phyloP scores from a whole-genome alignment of 2,329 filamentous ascomycete species.

The Lachnellula subtilissima region DNA sequence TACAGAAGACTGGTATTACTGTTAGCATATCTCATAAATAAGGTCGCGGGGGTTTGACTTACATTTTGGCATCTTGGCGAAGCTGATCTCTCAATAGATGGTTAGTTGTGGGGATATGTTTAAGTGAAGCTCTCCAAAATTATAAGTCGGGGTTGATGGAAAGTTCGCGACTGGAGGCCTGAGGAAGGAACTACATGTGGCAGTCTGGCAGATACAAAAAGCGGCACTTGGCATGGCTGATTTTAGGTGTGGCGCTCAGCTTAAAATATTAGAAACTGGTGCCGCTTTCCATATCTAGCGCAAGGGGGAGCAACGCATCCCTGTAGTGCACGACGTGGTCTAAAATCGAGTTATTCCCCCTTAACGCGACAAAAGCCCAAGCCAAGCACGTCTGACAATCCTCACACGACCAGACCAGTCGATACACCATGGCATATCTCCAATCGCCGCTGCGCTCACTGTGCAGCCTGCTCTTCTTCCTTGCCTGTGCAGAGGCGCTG shows the following conservation, averaged over 20 bases:
- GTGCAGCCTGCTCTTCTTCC: constrained; percentile 53
- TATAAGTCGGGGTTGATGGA: not conserved
- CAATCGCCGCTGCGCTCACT: constrained; percentile 52
- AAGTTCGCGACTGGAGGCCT: constrained; percentile 6
- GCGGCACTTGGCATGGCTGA: too few relatives aligned
- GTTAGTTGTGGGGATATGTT: not conserved
- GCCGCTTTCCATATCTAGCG: too few relatives aligned
- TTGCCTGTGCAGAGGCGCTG: constrained; percentile 59
- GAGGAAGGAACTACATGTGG: too few relatives aligned
- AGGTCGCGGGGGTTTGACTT: constrained; percentile 39
- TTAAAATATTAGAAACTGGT: too few relatives aligned
- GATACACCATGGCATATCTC: constrained; percentile 43
- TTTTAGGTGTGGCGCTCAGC: too few relatives aligned
- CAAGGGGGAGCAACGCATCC: too few relatives aligned
- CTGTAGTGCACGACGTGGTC: constrained; percentile 2
- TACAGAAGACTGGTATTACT: constrained; percentile 62
- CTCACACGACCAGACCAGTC: constrained; percentile 15
- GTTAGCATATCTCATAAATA: constrained; percentile 32
- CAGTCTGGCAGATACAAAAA: too few relatives aligned
- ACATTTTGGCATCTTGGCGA: constrained; percentile 79
- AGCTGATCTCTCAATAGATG: not conserved
- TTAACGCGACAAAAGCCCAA: constrained; percentile 13
- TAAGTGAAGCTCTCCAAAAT: not conserved
- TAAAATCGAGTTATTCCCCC: constrained; percentile 15
- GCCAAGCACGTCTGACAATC: constrained; percentile 1